Evolutionary conservation across 768 basidiomycete species (phyloP).

Genomic region (Tulasnella calospora): DNA sequence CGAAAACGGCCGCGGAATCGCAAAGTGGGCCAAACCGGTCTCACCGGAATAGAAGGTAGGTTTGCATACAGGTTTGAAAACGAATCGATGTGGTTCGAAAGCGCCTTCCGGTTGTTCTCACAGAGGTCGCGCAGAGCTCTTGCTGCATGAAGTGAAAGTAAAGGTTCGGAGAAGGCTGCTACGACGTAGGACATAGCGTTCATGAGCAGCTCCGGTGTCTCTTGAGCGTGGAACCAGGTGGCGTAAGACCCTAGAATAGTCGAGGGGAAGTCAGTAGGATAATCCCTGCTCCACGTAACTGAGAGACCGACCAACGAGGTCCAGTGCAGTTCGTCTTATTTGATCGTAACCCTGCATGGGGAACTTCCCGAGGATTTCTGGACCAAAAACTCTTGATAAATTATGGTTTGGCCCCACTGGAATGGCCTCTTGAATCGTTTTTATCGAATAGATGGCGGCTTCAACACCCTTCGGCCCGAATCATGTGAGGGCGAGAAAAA

Average conservation of each 20-base stretch:
- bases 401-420: conserved; percentile 53
- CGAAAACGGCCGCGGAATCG: background rate
- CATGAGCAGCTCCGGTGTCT: conserved; percentile 47
- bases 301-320: conserved; percentile 58
- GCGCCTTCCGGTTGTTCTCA: conserved; percentile 78
- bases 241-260: conserved; percentile 57
- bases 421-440: conserved; percentile 83
- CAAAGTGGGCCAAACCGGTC: conserved; percentile 31
- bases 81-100: conserved; percentile 76
- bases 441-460: conserved; percentile 78
- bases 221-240: conserved; percentile 68
- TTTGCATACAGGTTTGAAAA: conserved; percentile 81
- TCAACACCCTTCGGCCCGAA: conserved; percentile 62
- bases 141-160: conserved; percentile 66
- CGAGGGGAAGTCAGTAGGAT: background rate
- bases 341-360: conserved; percentile 61
- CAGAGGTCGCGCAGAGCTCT: conserved; percentile 80
- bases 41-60: conserved; percentile 65
- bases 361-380: conserved; percentile 61
- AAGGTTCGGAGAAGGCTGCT: conserved; percentile 60
- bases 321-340: conserved; percentile 66
- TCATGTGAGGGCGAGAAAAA: background rate
- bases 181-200: conserved; percentile 65
- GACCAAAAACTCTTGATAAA: conserved; percentile 63
- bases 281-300: background rate